These are phyloP conservation scores for Metschnikowia lochheadii DNA, from an alignment of 805 yeast species.

Conservation along the genomic window DNA sequence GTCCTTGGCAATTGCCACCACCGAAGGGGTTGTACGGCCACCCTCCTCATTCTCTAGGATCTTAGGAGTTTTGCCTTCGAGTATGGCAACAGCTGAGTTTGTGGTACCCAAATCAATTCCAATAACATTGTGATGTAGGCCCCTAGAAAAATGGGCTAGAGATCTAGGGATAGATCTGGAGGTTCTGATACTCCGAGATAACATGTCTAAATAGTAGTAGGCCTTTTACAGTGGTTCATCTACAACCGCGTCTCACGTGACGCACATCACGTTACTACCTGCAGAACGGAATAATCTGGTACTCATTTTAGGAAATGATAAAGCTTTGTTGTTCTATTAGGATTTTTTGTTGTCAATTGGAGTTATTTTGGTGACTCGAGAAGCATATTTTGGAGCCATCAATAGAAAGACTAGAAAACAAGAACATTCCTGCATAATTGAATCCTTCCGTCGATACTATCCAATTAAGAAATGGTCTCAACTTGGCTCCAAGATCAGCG, in stretches of 20 bases:
- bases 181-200: background rate
- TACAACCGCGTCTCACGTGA: background rate
- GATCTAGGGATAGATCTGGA: background rate
- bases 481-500: background rate
- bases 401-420: conserved; percentile 5
- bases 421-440: conserved; percentile 8
- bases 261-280: background rate
- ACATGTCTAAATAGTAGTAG: background rate
- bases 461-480: conserved; percentile 8
- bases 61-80: conserved; percentile 57
- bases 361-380: background rate
- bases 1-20: conserved; percentile 58
- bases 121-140: conserved; percentile 42
- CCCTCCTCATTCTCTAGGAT: conserved; percentile 79
- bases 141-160: background rate
- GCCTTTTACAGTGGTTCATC: background rate
- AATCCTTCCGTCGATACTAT: conserved; percentile 13
- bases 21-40: conserved; percentile 73
- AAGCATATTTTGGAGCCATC: background rate
- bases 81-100: conserved; percentile 79
- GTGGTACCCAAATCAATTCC: conserved; percentile 88
- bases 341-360: background rate
- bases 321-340: background rate
- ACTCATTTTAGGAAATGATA: background rate
- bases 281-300: background rate